Evolutionary conservation across 1,284 basidiomycete species (phyloP).

Genomic region (Trametes sp.): DNA sequence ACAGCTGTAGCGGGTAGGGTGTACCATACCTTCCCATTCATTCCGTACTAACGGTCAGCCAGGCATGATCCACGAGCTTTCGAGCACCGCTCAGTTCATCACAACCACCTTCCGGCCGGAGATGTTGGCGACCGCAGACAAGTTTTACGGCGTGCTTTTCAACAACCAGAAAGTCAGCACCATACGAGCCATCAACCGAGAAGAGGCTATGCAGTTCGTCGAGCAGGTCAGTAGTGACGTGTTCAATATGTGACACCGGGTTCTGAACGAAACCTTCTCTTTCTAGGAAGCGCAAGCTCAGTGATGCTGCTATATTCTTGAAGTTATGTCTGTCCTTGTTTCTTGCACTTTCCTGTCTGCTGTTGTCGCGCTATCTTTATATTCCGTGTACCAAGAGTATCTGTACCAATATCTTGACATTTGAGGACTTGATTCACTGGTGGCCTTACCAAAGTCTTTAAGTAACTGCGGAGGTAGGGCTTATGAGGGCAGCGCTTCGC

Average conservation of each 20-base stretch:
- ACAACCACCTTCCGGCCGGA: slow-evolving; percentile 99
- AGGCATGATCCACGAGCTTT: slow-evolving; percentile 95
- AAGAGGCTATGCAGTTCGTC: slow-evolving; percentile 90
- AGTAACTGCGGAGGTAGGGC: too few species aligned
- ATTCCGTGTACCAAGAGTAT: slow-evolving; percentile 14
- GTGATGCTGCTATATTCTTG: too few species aligned
- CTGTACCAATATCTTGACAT: slow-evolving; percentile 25
- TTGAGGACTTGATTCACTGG: too few species aligned
- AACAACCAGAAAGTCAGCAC: slow-evolving; percentile 95
- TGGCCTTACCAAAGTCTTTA: too few species aligned
- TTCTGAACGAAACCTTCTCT: slow-evolving; percentile 11
- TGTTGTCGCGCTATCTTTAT: slow-evolving; percentile 28
- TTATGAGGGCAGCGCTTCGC: too few species aligned
- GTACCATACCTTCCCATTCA: not conserved
- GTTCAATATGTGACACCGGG: too few species aligned
- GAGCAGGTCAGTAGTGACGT: slow-evolving; percentile 64
- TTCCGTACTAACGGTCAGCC: not conserved
- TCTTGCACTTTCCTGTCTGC: slow-evolving; percentile 8
- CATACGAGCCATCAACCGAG: slow-evolving; percentile 82
- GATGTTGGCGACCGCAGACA: slow-evolving; percentile 94
- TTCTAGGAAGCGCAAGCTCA: slow-evolving; percentile 64
- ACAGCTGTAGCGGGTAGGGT: slow-evolving; percentile 91
- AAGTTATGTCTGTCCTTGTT: not conserved
- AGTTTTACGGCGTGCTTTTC: slow-evolving; percentile 99
- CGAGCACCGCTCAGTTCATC: slow-evolving; percentile 93